Evolutionary conservation across 345 rosid species (phyloP).

Genomic region (Ricinus communis): DNA sequence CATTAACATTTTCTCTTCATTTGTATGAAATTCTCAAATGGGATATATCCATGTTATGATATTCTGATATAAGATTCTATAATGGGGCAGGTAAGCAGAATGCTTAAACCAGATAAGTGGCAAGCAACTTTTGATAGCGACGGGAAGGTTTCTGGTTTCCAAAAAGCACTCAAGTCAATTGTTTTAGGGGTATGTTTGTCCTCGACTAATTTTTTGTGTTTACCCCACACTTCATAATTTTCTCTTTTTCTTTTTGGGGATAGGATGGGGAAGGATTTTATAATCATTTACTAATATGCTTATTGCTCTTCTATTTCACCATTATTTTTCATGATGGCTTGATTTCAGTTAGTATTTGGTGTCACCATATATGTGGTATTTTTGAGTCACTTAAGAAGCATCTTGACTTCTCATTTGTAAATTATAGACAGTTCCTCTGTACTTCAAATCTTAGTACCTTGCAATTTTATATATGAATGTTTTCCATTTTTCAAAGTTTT

Average conservation of each 20-base stretch:
- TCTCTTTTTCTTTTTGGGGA: neutral
- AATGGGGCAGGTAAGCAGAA: constrained; percentile 60
- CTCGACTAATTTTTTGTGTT: no score
- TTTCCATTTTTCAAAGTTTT: neutral
- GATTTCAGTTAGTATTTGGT: neutral
- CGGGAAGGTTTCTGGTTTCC: constrained; percentile 78
- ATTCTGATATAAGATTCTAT: constrained; percentile 7
- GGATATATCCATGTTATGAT: neutral
- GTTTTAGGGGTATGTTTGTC: constrained; percentile 69
- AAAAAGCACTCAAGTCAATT: constrained; percentile 71
- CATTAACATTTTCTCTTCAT: neutral
- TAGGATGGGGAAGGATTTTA: neutral
- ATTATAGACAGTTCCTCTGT: neutral
- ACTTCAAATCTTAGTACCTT: neutral
- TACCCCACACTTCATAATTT: neutral
- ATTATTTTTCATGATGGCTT: neutral
- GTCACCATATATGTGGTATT: neutral
- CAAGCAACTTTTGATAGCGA: constrained; percentile 67
- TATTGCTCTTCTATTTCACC: neutral
- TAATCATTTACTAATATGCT: neutral
- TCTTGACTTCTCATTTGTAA: neutral
- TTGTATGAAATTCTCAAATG: neutral
- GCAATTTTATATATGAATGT: neutral
- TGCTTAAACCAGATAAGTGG: constrained; percentile 94
- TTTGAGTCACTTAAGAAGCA: neutral